phyloP scores from a whole-genome alignment of 2,329 filamentous ascomycete species.

The Trichoderma koningii region DNA sequence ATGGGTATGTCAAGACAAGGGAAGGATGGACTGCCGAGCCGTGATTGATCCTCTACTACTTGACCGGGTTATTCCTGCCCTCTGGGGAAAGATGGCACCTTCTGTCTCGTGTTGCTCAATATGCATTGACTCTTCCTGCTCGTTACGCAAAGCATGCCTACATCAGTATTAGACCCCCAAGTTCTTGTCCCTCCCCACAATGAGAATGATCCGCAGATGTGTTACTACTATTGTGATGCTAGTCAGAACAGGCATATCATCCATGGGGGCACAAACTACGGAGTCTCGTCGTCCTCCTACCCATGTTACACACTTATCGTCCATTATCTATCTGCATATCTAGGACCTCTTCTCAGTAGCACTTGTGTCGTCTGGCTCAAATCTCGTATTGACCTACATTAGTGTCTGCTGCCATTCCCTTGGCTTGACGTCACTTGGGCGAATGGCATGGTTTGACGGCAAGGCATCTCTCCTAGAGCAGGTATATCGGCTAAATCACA shows the following conservation, averaged over 20 bases:
- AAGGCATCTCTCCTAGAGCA: background rate
- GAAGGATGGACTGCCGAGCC: background rate
- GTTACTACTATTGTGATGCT: background rate
- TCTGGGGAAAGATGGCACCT: too few relatives aligned
- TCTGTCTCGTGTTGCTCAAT: too few relatives aligned
- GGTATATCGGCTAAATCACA: constrained; percentile 9
- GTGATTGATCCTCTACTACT: background rate
- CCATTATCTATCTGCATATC: background rate
- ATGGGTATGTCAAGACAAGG: too few relatives aligned
- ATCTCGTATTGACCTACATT: constrained; percentile 22
- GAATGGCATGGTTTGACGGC: constrained; percentile 1
- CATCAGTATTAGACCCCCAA: background rate
- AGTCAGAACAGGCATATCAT: background rate
- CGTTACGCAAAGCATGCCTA: constrained; percentile 1
- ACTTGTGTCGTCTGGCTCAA: constrained; percentile 7
- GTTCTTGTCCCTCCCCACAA: background rate
- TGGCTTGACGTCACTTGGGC: constrained; percentile 24
- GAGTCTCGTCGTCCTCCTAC: too few relatives aligned
- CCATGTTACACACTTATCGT: background rate
- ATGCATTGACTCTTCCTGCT: background rate
- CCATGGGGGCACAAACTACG: constrained; percentile 6
- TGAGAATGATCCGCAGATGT: constrained; percentile 3
- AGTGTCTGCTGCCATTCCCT: constrained; percentile 13
- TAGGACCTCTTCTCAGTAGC: background rate
- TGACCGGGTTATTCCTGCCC: background rate